Conservation (phyloP, 257 asterid genomes). For the Osmanthus fragrans region DNA sequence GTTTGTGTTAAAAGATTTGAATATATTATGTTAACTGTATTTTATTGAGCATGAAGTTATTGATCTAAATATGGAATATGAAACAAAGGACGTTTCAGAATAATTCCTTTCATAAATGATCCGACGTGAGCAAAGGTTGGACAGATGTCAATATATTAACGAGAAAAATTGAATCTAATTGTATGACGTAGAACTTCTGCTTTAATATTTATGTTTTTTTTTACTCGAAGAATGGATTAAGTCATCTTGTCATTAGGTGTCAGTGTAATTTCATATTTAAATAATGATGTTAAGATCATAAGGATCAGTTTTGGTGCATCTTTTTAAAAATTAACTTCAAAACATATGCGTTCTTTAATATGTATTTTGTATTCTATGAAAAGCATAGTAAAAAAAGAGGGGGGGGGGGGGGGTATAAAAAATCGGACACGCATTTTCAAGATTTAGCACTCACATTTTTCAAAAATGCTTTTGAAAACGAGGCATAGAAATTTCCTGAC, state of each 20-base stretch:
- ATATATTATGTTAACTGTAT: slow-evolving; percentile 4
- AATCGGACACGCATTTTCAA: background rate
- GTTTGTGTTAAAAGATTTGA: background rate
- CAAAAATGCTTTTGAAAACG: background rate
- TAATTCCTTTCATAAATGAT: background rate
- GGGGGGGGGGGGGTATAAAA: too few relatives aligned
- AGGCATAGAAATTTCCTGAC: background rate
- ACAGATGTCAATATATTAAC: too few relatives aligned
- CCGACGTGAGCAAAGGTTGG: too few relatives aligned
- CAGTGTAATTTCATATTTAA: background rate
- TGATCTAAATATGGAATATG: background rate
- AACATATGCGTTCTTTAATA: background rate
- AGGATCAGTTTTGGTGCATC: slow-evolving; percentile 1
- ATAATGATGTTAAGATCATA: background rate
- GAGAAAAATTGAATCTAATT: too few relatives aligned
- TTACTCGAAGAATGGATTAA: background rate
- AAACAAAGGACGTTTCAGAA: background rate
- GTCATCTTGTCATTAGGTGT: background rate
- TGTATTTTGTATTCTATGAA: background rate
- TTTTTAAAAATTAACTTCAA: background rate
- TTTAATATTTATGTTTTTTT: background rate
- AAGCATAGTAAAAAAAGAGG: too few relatives aligned
- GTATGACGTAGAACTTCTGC: background rate
- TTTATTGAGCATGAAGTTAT: background rate
- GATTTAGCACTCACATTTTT: background rate